A percentile compares a stretch with the other conserved stretches of the same genome.
These are phyloP conservation scores for Podaxis mareebaensis DNA, from an alignment of 768 basidiomycete genomes.

Conservation along the genomic window DNA sequence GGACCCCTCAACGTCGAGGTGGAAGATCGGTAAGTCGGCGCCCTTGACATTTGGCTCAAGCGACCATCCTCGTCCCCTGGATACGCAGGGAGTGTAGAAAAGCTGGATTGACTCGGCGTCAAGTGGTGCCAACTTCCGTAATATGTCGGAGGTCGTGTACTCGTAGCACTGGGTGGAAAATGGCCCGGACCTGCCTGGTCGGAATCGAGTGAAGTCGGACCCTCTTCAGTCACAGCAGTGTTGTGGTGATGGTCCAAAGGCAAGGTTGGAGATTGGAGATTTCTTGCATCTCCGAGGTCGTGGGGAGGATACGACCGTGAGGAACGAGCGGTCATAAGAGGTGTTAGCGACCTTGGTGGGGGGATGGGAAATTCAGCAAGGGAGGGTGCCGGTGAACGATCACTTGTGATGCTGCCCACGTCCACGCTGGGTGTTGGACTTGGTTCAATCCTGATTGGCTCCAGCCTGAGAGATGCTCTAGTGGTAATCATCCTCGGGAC, in stretches of 20 bases:
- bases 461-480: neutral
- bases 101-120: neutral
- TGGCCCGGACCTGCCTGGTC: neutral
- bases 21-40: neutral
- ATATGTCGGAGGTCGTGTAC: constrained; percentile 3
- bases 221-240: neutral
- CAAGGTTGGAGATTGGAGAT: neutral
- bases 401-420: neutral
- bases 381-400: neutral
- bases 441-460: neutral
- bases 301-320: neutral
- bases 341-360: neutral
- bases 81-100: constrained; percentile 3
- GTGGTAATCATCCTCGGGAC: neutral
- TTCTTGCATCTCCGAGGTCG: neutral
- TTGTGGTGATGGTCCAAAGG: neutral
- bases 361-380: constrained; percentile 9
- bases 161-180: neutral
- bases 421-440: neutral
- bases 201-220: neutral
- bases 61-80: neutral
- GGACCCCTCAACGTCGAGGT: neutral
- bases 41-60: neutral
- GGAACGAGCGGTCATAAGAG: neutral
- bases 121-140: neutral